These are phyloP conservation scores for Myotisia sp. DNA, from an alignment of 2,329 filamentous ascomycete species.

Conservation along the genomic window DNA sequence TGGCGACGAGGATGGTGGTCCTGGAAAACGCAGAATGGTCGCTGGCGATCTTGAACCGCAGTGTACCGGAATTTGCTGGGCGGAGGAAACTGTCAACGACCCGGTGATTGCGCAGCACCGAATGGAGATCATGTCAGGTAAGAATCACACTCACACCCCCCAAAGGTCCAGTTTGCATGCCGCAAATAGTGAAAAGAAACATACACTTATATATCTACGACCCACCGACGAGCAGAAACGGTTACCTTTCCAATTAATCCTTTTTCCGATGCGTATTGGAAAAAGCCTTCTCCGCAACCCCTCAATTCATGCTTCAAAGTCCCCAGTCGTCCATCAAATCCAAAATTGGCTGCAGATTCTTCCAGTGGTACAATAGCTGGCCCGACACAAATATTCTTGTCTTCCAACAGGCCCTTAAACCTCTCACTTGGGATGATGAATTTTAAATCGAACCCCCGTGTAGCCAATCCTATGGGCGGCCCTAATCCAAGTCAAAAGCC, in stretches of 20 bases:
- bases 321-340: conserved; percentile 6
- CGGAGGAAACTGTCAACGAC: conserved; percentile 41
- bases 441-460: too few relatives aligned
- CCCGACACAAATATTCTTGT: too few relatives aligned
- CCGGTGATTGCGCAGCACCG: conserved; percentile 45
- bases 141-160: conserved; percentile 2
- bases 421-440: too few relatives aligned
- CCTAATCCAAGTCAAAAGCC: conserved; percentile 16
- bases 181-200: conserved; percentile 4
- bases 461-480: too few relatives aligned
- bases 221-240: conserved; percentile 22
- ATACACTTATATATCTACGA: conserved; percentile 7
- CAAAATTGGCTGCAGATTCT: neutral
- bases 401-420: too few relatives aligned
- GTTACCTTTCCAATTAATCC: conserved; percentile 58
- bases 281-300: conserved; percentile 16
- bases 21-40: conserved; percentile 43
- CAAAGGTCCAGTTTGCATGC: neutral
- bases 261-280: conserved; percentile 72
- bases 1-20: conserved; percentile 52
- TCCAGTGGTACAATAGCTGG: too few relatives aligned
- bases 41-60: conserved; percentile 59
- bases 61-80: conserved; percentile 73
- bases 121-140: conserved; percentile 63
- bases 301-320: conserved; percentile 14